Conservation (phyloP, 805 yeast species). For the Saccharomycodes ludwigii region DNA sequence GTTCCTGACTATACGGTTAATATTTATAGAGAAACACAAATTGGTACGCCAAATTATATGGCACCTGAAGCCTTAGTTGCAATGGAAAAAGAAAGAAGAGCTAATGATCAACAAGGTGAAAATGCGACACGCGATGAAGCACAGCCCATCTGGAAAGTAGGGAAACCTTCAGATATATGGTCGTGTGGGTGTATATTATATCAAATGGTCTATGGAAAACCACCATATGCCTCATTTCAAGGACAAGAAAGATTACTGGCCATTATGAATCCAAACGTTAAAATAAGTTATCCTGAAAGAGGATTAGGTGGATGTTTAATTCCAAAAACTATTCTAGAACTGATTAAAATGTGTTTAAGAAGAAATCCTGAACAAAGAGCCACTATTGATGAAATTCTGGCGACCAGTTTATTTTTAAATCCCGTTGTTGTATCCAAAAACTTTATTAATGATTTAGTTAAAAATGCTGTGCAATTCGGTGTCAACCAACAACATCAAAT, state of each 20-base stretch:
- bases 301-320: slow-evolving; percentile 54
- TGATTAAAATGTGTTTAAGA: slow-evolving; percentile 58
- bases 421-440: slow-evolving; percentile 63
- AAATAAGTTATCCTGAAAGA: slow-evolving; percentile 49
- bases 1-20: slow-evolving; percentile 88
- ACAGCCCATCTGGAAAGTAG: slow-evolving; percentile 52
- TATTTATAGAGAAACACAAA: slow-evolving; percentile 77
- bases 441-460: slow-evolving; percentile 58
- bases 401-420: slow-evolving; percentile 46
- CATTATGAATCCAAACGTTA: slow-evolving; percentile 73
- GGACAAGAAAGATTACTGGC: slow-evolving; percentile 74
- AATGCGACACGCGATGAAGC: slow-evolving; percentile 10
- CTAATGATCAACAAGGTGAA: slow-evolving; percentile 14
- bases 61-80: slow-evolving; percentile 88
- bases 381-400: slow-evolving; percentile 48
- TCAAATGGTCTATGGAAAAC: slow-evolving; percentile 88
- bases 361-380: slow-evolving; percentile 60
- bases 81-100: slow-evolving; percentile 33
- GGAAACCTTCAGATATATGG: slow-evolving; percentile 95
- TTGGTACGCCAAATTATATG: slow-evolving; percentile 96
- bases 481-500: slow-evolving; percentile 31
- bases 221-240: slow-evolving; percentile 74
- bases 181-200: slow-evolving; percentile 93
- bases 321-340: slow-evolving; percentile 55
- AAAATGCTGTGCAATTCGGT: slow-evolving; percentile 70